A percentile compares a stretch with the other conserved stretches of the same genome.
Evolutionary conservation across 2,329 filamentous ascomycete species (phyloP).

Genomic region (Ascochyta koolunga): DNA sequence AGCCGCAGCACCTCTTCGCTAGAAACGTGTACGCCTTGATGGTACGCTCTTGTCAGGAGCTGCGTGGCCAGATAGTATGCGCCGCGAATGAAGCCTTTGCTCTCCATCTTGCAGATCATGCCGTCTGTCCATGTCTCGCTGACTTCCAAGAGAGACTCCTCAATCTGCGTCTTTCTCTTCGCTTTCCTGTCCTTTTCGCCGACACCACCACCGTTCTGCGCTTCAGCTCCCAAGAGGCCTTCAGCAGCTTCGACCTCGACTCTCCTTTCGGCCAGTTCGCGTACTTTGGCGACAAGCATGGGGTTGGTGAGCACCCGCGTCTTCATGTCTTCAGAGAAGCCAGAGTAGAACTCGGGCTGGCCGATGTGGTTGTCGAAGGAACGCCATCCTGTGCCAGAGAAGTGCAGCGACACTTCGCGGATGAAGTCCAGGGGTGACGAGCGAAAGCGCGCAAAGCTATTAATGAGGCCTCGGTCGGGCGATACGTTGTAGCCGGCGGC

Average conservation of each 20-base stretch:
- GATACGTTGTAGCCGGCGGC: conserved; percentile 50
- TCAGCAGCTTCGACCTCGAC: conserved; percentile 78
- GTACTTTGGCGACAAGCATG: conserved; percentile 75
- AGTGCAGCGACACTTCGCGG: conserved; percentile 89
- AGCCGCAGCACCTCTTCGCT: conserved; percentile 90
- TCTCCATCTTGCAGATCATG: conserved; percentile 99
- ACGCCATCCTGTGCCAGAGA: conserved; percentile 93
- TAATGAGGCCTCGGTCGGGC: conserved; percentile 73
- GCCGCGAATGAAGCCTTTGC: conserved; percentile 85
- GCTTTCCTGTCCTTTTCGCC: conserved; percentile 60
- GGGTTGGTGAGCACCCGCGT: conserved; percentile 74
- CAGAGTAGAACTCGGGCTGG: conserved; percentile 89
- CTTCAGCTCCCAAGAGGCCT: conserved; percentile 57
- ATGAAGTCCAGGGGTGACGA: conserved; percentile 77
- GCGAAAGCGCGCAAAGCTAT: conserved; percentile 87
- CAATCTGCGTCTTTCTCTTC: conserved; percentile 72
- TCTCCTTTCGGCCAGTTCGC: conserved; percentile 75
- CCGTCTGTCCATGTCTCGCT: conserved; percentile 85
- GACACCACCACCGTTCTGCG: conserved; percentile 23
- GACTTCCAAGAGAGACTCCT: conserved; percentile 76
- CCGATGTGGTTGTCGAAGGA: conserved; percentile 90
- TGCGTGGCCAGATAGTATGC: conserved; percentile 92
- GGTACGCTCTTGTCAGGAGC: conserved; percentile 88
- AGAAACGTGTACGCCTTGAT: conserved; percentile 96
- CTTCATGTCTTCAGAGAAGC: conserved; percentile 92